A percentile compares a stretch with the other conserved stretches of the same genome.
Conservation (phyloP, 495 filamentous ascomycete genomes). For the Penicillium atrosanguineum region DNA sequence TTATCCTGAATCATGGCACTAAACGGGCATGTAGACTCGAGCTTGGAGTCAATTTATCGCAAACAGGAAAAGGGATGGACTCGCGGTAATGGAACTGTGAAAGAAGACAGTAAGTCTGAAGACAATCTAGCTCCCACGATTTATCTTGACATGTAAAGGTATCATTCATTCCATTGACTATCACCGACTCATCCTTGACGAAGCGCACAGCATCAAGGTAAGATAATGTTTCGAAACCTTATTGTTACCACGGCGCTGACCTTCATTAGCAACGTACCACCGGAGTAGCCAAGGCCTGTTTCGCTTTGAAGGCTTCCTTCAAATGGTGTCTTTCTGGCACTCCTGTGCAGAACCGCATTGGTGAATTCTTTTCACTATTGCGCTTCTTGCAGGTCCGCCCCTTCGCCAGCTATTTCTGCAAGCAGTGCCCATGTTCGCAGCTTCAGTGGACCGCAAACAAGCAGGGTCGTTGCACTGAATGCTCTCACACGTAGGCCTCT, state of each 20-base stretch:
- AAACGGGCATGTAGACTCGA: constrained; percentile 58
- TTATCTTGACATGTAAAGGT: constrained; percentile 21
- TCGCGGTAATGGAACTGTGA: constrained; percentile 69
- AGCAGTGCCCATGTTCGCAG: constrained; percentile 70
- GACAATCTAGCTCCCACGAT: background rate
- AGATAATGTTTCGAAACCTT: background rate
- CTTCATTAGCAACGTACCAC: constrained; percentile 62
- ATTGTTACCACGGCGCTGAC: constrained; percentile 19
- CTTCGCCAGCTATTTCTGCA: constrained; percentile 92
- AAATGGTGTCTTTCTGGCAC: constrained; percentile 97
- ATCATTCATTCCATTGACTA: constrained; percentile 82
- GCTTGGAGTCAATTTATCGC: constrained; percentile 84
- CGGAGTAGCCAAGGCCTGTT: constrained; percentile 91
- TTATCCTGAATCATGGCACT: constrained; percentile 7
- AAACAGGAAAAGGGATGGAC: constrained; percentile 90
- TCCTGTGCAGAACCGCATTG: constrained; percentile 93
- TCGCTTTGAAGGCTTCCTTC: constrained; percentile 78
- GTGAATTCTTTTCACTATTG: constrained; percentile 93
- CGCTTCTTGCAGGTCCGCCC: constrained; percentile 85
- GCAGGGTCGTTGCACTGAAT: constrained; percentile 63
- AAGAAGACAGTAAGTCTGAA: constrained; percentile 64
- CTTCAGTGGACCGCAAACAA: constrained; percentile 80
- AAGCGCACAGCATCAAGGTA: constrained; percentile 94
- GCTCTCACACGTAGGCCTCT: constrained; percentile 49
- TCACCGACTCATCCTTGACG: constrained; percentile 90